Base-by-base conservation (phyloP, 805 yeast genomes). In the Candida adriatica region DNA sequence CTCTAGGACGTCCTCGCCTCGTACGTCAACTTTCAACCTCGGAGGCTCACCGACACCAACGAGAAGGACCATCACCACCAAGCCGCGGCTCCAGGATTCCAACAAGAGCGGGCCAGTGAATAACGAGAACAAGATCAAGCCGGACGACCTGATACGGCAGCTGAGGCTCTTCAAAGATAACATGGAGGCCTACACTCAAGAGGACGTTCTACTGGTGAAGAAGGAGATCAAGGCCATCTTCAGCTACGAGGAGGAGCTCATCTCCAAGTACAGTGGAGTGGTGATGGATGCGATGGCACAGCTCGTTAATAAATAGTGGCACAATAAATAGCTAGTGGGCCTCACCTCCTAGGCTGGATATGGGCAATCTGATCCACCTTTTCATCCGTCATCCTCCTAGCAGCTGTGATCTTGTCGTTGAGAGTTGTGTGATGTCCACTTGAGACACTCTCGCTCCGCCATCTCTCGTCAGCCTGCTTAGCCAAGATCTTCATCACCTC, bases 401-500 rank as follows among this genome's bases (percentile, higher is more conserved):
- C 64, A 57, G 19, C 58, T 55, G 13, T 52, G 11, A 39, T 35
- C 32, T 25, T 42, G 11, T 35, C 35, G 13, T 27, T 31, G n/a
- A 41, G 13, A 3, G 34, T 36, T 16, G 28, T 33, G 18, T 38
- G 32, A 15, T 42, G 37, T 2, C 35, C 37, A 6, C 26, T 35
- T 15, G 37, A 6, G 2, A 38, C 35, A 13, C 37, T 29, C 15
- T 45, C 48, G 13, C 38, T 24, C 24, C 26, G 39, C 61, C 49
- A 53, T 33, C 39, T 34, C 30, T 38, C 59, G 39, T 49, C 61
- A 18, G 52, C 51, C 28, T 34, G 38, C 27, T 28, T 26, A 16
- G 46, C 48, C 33, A 55, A 33, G 7, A 46, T 27, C 48, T 73
- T 70, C 41, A 83, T 61, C 11, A 60, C 61, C 24, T 61, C 62